Evolutionary conservation across 768 basidiomycete species (phyloP).

Genomic region (Tricholoma matsutake): DNA sequence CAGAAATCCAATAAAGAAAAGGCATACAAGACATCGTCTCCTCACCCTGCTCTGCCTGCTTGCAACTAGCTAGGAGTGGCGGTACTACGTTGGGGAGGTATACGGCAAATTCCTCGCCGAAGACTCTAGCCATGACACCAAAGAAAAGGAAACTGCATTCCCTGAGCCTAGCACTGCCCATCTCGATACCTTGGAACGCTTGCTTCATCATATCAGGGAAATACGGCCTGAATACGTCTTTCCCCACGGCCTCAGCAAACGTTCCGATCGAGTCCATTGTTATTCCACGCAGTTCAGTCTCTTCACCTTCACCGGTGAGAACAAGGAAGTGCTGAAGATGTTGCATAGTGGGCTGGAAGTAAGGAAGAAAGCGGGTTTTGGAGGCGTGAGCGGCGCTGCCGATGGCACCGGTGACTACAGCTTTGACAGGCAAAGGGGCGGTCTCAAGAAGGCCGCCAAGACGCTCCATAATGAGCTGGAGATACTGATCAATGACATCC

Average conservation of each 20-base stretch:
- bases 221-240: conserved; percentile 91
- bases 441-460: conserved; percentile 83
- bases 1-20: neutral
- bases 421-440: conserved; percentile 84
- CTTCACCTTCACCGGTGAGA: conserved; percentile 85
- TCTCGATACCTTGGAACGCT: conserved; percentile 85
- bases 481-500: conserved; percentile 87
- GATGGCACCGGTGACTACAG: conserved; percentile 95
- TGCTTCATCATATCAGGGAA: conserved; percentile 96
- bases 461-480: conserved; percentile 91
- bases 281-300: conserved; percentile 92
- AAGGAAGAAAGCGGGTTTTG: conserved; percentile 85
- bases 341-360: conserved; percentile 90
- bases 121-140: conserved; percentile 96
- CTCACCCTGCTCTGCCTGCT: conserved; percentile 80
- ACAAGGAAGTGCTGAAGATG: conserved; percentile 86
- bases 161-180: conserved; percentile 82
- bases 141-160: conserved; percentile 99
- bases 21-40: conserved; percentile 41
- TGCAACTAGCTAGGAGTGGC: conserved; percentile 75
- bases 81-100: conserved; percentile 88
- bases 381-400: conserved; percentile 98
- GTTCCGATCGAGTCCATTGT: conserved; percentile 99
- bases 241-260: conserved; percentile 94
- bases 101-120: conserved; percentile 87